Percentiles rank a stretch among this genome's conserved stretches.
These are phyloP conservation scores for Solanum bulbocastanum DNA, from an alignment of 257 asterid genomes.

Conservation along the genomic window DNA sequence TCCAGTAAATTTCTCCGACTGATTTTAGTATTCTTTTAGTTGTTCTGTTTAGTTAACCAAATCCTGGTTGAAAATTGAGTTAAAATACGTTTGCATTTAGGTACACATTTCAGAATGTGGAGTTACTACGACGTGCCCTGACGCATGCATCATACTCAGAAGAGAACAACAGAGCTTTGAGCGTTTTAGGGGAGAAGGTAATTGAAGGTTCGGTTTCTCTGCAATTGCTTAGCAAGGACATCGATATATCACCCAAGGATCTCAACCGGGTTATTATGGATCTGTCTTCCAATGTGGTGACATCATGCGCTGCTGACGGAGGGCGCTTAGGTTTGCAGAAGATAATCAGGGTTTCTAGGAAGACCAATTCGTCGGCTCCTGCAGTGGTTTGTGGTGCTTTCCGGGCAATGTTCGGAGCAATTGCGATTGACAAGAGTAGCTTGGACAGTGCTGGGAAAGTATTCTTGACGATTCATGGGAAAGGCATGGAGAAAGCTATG, in stretches of 20 bases:
- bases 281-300: slow-evolving; percentile 37
- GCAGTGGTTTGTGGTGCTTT: slow-evolving; percentile 71
- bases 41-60: background rate
- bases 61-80: background rate
- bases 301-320: slow-evolving; percentile 49
- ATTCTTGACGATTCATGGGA: slow-evolving; percentile 22
- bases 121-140: slow-evolving; percentile 52
- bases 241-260: slow-evolving; percentile 47
- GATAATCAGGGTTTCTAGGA: slow-evolving; percentile 50
- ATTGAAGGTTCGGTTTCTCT: slow-evolving; percentile 35
- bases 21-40: background rate
- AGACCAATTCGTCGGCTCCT: slow-evolving; percentile 46
- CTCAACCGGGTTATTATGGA: slow-evolving; percentile 27
- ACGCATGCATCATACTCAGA: slow-evolving; percentile 70
- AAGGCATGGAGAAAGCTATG: slow-evolving; percentile 10
- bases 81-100: slow-evolving; percentile 10
- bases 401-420: slow-evolving; percentile 67
- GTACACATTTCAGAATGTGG: slow-evolving; percentile 48
- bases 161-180: slow-evolving; percentile 73
- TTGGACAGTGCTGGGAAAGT: slow-evolving; percentile 36
- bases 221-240: slow-evolving; percentile 24
- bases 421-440: slow-evolving; percentile 52
- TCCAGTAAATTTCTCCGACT: slow-evolving; percentile 27
- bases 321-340: slow-evolving; percentile 45
- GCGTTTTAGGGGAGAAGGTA: slow-evolving; percentile 47